Conservation (phyloP, 2,329 filamentous ascomycete species). For the Pestalotiopsis sp. region DNA sequence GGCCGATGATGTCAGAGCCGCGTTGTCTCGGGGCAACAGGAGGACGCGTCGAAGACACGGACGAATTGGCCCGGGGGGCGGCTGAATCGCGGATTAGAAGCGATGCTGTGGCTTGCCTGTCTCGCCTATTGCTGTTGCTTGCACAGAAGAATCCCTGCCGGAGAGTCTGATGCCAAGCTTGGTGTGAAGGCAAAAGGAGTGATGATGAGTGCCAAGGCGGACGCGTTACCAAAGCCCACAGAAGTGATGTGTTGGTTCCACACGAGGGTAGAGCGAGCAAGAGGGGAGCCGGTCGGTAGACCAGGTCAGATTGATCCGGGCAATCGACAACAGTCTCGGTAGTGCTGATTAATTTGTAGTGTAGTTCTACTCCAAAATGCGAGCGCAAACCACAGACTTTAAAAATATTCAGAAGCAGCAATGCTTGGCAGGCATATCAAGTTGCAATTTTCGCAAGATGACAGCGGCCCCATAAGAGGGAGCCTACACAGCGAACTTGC, state of each 20-base stretch:
- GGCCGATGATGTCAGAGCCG: conserved; percentile 13
- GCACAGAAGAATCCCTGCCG: conserved; percentile 6
- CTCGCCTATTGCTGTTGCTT: conserved; percentile 3
- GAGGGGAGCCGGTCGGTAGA: neutral
- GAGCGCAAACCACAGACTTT: conserved; percentile 6
- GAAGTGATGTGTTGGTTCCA: conserved; percentile 2
- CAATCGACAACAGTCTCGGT: neutral
- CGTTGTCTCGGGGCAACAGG: neutral
- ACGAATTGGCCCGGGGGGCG: neutral
- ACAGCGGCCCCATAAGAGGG: conserved; percentile 2
- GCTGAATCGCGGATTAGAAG: neutral
- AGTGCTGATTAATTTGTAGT: neutral
- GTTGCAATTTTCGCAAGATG: conserved; percentile 4
- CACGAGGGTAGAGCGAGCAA: neutral
- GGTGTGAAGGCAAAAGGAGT: neutral
- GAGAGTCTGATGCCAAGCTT: conserved; percentile 5
- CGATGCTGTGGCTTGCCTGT: conserved; percentile 6
- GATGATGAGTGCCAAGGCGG: conserved; percentile 14
- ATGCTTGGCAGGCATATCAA: neutral
- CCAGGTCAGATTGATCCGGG: neutral
- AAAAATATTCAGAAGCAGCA: neutral
- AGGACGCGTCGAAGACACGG: conserved; percentile 3
- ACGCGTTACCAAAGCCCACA: neutral
- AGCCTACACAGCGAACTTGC: neutral
- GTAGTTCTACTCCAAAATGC: neutral